Base-by-base conservation (phyloP, 306 rosid genomes). In the Prunus fruticosa region DNA sequence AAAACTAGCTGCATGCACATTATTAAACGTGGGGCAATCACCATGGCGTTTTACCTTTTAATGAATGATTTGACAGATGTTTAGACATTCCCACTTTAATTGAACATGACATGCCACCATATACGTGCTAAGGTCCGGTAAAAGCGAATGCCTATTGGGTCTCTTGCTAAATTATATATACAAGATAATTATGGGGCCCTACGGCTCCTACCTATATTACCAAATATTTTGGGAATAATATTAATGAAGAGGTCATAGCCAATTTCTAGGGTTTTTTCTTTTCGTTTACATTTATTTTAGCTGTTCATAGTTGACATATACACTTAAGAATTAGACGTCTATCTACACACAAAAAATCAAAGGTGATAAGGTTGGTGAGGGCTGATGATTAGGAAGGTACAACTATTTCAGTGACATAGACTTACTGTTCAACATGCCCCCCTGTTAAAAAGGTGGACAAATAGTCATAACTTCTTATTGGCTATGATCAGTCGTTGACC, bases 301-400 rank as follows among this genome's bases (percentile, higher is more conserved):
- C 14, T 58, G 53, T 72, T 38, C 66, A 22, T 38, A 58, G 20
- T 71, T 71, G 16, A 60, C 34, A n/a, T 54, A n/a, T 54, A n/a
- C 25, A 19, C 27, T 8, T 3, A 11, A 22, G 5, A 57, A 23
- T 22, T 22, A 58, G 64, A 57, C 64, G n/a, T 57, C 2, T 19
- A 12, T 16, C 57, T 1, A 51, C n/a, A 51, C 20, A 15, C 23
- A 22, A 2, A 22, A 22, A 57, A 57, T 11, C 14, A 23, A 11
- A 10, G 75, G 65, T 7, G 34, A 34, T 8, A 32, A 28, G 34
- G 76, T 56, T 20, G 76, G 76, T 56, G 49, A 71, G 65, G 50
- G 22, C 9, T 34, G 22, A 71, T n/a, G 51, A 19, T 16, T 34
- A 46, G 5, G 65, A 20, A 54, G 51, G 65, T 71, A 71, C 76